A percentile compares a stretch with the other conserved stretches of the same genome.
Evolutionary conservation across 164 flowering plant genomes (phyloP).

Genomic region (Liriodendron chinense): DNA sequence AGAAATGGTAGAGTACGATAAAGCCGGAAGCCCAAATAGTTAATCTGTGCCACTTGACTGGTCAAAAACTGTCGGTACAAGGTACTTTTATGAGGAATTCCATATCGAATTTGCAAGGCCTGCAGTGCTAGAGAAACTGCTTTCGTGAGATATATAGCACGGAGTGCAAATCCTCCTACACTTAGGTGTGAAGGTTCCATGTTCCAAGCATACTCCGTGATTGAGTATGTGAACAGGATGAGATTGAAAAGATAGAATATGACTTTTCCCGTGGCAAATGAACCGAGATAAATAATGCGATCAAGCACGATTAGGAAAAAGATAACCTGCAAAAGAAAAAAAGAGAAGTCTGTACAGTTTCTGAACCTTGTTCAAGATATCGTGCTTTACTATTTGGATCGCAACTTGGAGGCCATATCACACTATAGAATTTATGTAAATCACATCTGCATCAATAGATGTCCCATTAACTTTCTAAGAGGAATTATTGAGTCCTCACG

Average conservation of each 20-base stretch:
- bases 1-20: conserved; percentile 97
- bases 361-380: background rate
- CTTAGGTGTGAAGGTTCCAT: conserved; percentile 52
- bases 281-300: conserved; percentile 90
- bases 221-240: conserved; percentile 74
- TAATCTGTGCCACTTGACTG: conserved; percentile 66
- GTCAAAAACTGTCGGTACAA: conserved; percentile 93
- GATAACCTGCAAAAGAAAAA: conserved; percentile 51
- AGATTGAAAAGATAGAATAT: conserved; percentile 81
- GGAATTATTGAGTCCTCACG: background rate
- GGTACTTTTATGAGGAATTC: conserved; percentile 90
- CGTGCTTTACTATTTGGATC: background rate
- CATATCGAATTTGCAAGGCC: conserved; percentile 85
- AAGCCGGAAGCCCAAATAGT: conserved; percentile 83
- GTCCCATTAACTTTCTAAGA: background rate
- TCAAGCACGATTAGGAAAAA: conserved; percentile 96
- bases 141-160: conserved; percentile 90
- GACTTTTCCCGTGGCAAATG: conserved; percentile 88
- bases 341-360: background rate
- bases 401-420: background rate
- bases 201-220: conserved; percentile 87
- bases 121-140: conserved; percentile 82
- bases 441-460: background rate
- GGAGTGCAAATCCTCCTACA: conserved; percentile 74
- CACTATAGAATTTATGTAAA: background rate